phyloP scores from a whole-genome alignment of 169 alveolate genomes.

The Eimeria necatrix region DNA sequence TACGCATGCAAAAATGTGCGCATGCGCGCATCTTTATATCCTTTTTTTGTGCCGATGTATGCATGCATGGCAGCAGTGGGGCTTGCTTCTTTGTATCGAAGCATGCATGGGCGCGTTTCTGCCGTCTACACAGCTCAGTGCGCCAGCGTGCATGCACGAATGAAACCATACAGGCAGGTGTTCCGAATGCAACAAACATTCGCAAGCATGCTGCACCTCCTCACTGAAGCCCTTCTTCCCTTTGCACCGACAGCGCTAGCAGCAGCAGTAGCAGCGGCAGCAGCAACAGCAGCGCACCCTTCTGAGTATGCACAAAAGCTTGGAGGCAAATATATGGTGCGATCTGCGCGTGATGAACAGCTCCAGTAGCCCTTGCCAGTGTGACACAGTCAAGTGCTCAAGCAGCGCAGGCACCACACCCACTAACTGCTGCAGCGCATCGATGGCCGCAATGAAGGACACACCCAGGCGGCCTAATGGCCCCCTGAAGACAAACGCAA shows the following conservation, averaged over 20 bases:
- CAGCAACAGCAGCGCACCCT: constrained; percentile 39
- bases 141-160: neutral
- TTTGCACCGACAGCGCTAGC: neutral
- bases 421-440: constrained; percentile 40
- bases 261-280: constrained; percentile 36
- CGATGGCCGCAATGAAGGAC: constrained; percentile 3
- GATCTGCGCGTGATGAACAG: neutral
- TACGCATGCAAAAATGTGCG: neutral
- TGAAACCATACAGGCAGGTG: neutral
- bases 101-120: neutral
- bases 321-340: constrained; percentile 48
- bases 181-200: neutral
- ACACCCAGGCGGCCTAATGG: constrained; percentile 47
- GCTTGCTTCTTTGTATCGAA: neutral
- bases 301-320: neutral
- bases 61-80: neutral
- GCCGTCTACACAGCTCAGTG: neutral
- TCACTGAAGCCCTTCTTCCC: no score
- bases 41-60: neutral
- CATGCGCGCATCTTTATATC: neutral
- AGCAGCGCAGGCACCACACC: neutral
- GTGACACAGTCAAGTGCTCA: neutral
- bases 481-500: neutral
- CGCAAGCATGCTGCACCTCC: no score
- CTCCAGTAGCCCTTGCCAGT: constrained; percentile 13